Conservation (phyloP, 116 monocot species). For the Iris pallida region DNA sequence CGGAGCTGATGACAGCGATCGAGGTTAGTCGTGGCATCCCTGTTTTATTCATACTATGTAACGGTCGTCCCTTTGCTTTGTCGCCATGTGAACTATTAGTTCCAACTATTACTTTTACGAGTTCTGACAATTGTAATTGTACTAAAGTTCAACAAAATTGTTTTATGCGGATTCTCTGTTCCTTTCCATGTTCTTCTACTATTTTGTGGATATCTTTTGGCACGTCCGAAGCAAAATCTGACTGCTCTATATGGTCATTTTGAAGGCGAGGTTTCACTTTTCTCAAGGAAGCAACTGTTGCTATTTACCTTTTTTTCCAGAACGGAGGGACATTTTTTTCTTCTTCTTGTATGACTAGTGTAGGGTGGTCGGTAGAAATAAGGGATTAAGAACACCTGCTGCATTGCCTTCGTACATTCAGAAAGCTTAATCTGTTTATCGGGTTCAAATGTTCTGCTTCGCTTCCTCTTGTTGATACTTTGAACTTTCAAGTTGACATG, state of each 20-base stretch:
- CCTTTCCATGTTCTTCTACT: constrained; percentile 61
- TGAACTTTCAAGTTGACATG: not conserved
- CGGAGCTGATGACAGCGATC: constrained; percentile 86
- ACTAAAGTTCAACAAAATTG: constrained; percentile 32
- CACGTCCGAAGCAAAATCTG: constrained; percentile 46
- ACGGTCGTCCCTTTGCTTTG: constrained; percentile 1
- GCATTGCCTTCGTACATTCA: constrained; percentile 4
- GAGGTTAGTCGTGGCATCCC: constrained; percentile 54
- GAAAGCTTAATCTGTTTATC: not conserved
- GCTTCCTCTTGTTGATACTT: not conserved
- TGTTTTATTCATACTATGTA: not conserved
- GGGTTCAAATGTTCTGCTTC: not conserved
- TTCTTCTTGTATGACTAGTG: not conserved
- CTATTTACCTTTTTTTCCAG: constrained; percentile 39
- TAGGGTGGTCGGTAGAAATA: constrained; percentile 5
- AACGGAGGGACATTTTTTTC: constrained; percentile 20
- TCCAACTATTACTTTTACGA: constrained; percentile 7
- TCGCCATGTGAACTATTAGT: not conserved
- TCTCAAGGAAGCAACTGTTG: constrained; percentile 60
- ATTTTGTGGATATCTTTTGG: constrained; percentile 72
- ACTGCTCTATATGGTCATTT: constrained; percentile 56
- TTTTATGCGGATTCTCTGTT: constrained; percentile 53
- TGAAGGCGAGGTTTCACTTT: constrained; percentile 59
- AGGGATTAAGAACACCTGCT: not conserved
- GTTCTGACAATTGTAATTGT: constrained; percentile 24